Base-by-base conservation (phyloP, 495 filamentous ascomycete species). In the Aspergillus affinis region DNA sequence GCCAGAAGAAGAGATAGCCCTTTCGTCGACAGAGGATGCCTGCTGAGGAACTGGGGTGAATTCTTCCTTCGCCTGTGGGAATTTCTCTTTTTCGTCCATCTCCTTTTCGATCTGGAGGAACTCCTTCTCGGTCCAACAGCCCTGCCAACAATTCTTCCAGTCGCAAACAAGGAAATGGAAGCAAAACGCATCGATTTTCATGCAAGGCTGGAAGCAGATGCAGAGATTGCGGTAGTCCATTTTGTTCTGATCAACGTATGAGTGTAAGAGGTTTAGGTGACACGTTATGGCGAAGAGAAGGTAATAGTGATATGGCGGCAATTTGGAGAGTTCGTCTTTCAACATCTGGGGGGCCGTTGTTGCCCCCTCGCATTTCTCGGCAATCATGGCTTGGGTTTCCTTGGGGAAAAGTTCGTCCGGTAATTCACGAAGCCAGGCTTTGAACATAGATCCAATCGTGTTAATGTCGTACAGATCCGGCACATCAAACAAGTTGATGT, bases 201-300 rank as follows among this genome's bases (percentile, higher is more conserved):
- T 88, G 73, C 90, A 94, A 5, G 92, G 92, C 77, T 94, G 90
- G 75, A 96, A 95, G 78, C 92, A 97, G 62, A 96, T 92, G 75
- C 90, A 93, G 2, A 97, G 84, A 62, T 96, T 96, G 64, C 86
- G 83, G 70, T 91, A 96, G 70, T 92, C 88, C 92, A 97, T 97
- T 78, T 93, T 93, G 80, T 95, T 97, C 72, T 89, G 89, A 36
- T 91, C 90, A 29, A 87, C 85, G 68, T 93, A 91, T 0, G 88
- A 89, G 60, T 92, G 88, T 15, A 97, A 84, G 4, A 96, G 83
- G 68, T 90, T 92, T 41, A 96, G 84, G 64, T 96, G 92, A 71
- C 92, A 96, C 30, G 92, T 97, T 63, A 96, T 94, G 62, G 92
- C 92, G 72, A 96, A 96, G 49, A 97, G 86, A 30, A 97, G 89